Conservation (phyloP, 1,139 yeast species). For the Candida sp. region DNA sequence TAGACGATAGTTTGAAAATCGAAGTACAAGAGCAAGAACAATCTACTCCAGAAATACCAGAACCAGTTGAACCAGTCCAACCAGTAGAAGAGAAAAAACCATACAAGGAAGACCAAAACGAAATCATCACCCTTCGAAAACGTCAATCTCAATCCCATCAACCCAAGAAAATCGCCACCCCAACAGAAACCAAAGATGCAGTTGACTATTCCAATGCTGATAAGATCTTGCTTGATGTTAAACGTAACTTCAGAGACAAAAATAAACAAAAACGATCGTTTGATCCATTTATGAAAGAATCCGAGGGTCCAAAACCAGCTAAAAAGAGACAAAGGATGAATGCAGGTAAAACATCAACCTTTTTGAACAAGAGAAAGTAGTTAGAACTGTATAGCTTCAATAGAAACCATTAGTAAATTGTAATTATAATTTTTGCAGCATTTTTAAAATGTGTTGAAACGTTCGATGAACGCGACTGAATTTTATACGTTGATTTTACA, state of each 20-base stretch:
- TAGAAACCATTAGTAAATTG: conserved; percentile 15
- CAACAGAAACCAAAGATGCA: conserved; percentile 10
- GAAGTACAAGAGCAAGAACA: conserved; percentile 2
- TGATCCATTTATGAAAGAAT: conserved; percentile 54
- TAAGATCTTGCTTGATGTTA: conserved; percentile 37
- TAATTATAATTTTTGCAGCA: conserved; percentile 11
- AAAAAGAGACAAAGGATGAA: conserved; percentile 40
- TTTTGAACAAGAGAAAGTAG: conserved; percentile 23
- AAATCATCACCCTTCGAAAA: conserved; percentile 52
- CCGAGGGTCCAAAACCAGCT: conserved; percentile 49
- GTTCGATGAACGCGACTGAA: neutral
- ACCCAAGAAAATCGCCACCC: conserved; percentile 11
- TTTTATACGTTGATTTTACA: neutral
- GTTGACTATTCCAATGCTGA: conserved; percentile 50
- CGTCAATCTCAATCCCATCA: conserved; percentile 8
- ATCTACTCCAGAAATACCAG: conserved; percentile 10
- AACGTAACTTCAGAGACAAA: conserved; percentile 9
- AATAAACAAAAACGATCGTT: conserved; percentile 45
- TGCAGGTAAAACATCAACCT: conserved; percentile 49
- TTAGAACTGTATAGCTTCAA: conserved; percentile 10
- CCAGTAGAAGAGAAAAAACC: conserved; percentile 3
- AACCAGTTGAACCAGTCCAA: conserved; percentile 8
- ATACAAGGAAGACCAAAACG: conserved; percentile 33
- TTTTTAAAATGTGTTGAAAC: neutral
- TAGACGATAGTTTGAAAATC: conserved; percentile 6